These are phyloP conservation scores for Teratosphaeria epicoccoides DNA, from an alignment of 2,329 filamentous ascomycete genomes.

Conservation along the genomic window DNA sequence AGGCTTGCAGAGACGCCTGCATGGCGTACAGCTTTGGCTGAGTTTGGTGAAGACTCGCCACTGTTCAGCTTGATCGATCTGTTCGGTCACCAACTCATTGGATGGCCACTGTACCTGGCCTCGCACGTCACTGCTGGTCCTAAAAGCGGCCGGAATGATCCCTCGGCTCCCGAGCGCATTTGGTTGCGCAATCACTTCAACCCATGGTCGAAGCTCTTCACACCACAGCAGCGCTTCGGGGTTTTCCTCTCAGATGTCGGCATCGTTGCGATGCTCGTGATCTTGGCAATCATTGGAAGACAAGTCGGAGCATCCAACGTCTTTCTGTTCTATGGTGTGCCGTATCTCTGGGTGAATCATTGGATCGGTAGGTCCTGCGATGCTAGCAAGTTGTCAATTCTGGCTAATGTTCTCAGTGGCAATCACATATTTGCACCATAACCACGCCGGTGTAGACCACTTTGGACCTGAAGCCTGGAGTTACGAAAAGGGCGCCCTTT, in stretches of 20 bases:
- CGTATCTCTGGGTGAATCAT: slow-evolving; percentile 60
- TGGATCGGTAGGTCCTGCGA: slow-evolving; percentile 49
- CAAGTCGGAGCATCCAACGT: slow-evolving; percentile 24
- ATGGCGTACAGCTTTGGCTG: slow-evolving; percentile 4
- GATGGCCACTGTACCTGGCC: slow-evolving; percentile 14
- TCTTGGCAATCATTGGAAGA: slow-evolving; percentile 25
- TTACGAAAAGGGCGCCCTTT: slow-evolving; percentile 49
- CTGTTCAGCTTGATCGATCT: slow-evolving; percentile 9
- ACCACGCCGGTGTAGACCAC: slow-evolving; percentile 46
- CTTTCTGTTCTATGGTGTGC: slow-evolving; percentile 41
- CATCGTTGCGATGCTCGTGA: slow-evolving; percentile 40
- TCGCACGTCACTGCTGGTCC: slow-evolving; percentile 9
- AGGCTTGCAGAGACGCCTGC: not conserved
- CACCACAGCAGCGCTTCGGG: slow-evolving; percentile 28
- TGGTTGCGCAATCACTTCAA: slow-evolving; percentile 53
- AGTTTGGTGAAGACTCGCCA: slow-evolving; percentile 16
- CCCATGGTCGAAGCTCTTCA: slow-evolving; percentile 49
- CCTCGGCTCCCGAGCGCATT: slow-evolving; percentile 15
- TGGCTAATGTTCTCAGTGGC: slow-evolving; percentile 28
- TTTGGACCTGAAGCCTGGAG: slow-evolving; percentile 50
- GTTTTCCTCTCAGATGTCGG: slow-evolving; percentile 52
- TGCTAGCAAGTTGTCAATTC: not conserved
- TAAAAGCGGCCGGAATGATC: not conserved
- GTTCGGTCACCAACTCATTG: slow-evolving; percentile 14
- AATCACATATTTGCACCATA: slow-evolving; percentile 67